Evolutionary conservation across 2,329 filamentous ascomycete species (phyloP).

Genomic region (Coleophoma crateriformis): DNA sequence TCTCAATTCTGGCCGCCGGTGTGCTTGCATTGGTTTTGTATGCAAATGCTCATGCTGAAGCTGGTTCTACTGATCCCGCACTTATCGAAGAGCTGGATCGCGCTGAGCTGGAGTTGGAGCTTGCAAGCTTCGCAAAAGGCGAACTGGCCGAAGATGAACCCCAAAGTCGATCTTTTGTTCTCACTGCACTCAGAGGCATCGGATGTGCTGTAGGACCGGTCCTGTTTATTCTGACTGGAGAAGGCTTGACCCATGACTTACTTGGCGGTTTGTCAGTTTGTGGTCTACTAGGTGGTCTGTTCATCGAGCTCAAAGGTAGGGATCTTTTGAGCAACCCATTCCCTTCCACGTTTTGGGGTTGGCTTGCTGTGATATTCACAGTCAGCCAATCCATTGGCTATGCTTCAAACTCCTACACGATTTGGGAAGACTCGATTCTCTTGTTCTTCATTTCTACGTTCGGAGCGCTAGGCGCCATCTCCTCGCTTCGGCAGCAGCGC

Average conservation of each 20-base stretch:
- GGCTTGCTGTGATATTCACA: slow-evolving; percentile 75
- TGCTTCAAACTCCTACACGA: slow-evolving; percentile 95
- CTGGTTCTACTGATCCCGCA: slow-evolving; percentile 48
- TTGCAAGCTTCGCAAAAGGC: slow-evolving; percentile 29
- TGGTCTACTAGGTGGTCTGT: slow-evolving; percentile 30
- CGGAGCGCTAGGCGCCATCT: slow-evolving; percentile 66
- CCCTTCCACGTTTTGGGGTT: slow-evolving; percentile 82
- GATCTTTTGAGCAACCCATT: slow-evolving; percentile 43
- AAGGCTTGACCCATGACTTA: slow-evolving; percentile 14
- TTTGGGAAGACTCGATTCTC: slow-evolving; percentile 96
- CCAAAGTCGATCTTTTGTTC: slow-evolving; percentile 14
- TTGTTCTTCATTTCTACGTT: slow-evolving; percentile 90
- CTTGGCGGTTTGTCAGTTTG: slow-evolving; percentile 16
- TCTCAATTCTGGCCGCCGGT: slow-evolving; percentile 63
- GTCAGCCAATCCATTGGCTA: slow-evolving; percentile 89
- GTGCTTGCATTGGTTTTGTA: slow-evolving; percentile 70
- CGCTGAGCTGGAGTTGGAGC: slow-evolving; percentile 52
- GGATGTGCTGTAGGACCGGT: slow-evolving; percentile 17
- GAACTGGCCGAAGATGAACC: slow-evolving; percentile 16
- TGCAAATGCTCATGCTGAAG: slow-evolving; percentile 52
- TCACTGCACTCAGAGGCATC: slow-evolving; percentile 20
- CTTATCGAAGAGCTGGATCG: slow-evolving; percentile 44
- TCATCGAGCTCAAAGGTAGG: slow-evolving; percentile 24
- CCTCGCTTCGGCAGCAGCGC: slow-evolving; percentile 67
- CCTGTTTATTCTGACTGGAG: slow-evolving; percentile 11